A percentile compares a stretch with the other conserved stretches of the same genome.
Evolutionary conservation across 2,329 filamentous ascomycete genomes (phyloP).

Genomic region (Ascochyta lentis): DNA sequence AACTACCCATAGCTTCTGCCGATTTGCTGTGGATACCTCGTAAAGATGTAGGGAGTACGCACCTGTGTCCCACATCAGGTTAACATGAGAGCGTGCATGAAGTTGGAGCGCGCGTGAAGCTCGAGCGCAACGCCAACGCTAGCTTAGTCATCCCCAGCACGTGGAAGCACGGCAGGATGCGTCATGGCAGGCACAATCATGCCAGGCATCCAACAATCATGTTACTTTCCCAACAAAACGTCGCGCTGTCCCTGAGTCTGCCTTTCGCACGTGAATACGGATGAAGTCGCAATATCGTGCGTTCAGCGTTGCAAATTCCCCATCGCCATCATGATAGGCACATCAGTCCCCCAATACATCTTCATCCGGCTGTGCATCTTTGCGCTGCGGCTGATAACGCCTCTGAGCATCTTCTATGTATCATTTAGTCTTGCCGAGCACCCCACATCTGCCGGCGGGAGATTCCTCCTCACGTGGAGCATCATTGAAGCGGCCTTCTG

Average conservation of each 20-base stretch:
- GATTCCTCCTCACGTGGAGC: conserved; percentile 54
- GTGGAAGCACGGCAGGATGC: not conserved
- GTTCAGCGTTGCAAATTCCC: not conserved
- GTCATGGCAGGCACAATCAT: conserved; percentile 10
- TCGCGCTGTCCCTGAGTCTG: not conserved
- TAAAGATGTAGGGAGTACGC: no score
- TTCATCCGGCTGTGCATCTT: conserved; percentile 59
- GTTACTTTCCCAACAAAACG: not conserved
- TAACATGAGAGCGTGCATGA: no score
- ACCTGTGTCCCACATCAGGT: no score
- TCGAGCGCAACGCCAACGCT: not conserved
- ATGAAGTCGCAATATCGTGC: conserved; percentile 1
- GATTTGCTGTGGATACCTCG: no score
- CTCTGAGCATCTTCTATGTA: conserved; percentile 57
- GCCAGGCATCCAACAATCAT: conserved; percentile 1
- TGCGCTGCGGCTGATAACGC: conserved; percentile 57
- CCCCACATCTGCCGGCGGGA: conserved; percentile 34
- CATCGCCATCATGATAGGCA: conserved; percentile 49
- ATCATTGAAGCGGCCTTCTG: conserved; percentile 63
- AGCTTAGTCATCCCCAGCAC: not conserved
- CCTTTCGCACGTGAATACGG: conserved; percentile 7
- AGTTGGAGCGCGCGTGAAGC: no score
- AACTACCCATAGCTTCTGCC: no score
- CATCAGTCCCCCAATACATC: conserved; percentile 49
- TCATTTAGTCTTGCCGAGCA: conserved; percentile 47